phyloP scores from a whole-genome alignment of 2,329 filamentous ascomycete genomes.

The Grosmannia serpens region DNA sequence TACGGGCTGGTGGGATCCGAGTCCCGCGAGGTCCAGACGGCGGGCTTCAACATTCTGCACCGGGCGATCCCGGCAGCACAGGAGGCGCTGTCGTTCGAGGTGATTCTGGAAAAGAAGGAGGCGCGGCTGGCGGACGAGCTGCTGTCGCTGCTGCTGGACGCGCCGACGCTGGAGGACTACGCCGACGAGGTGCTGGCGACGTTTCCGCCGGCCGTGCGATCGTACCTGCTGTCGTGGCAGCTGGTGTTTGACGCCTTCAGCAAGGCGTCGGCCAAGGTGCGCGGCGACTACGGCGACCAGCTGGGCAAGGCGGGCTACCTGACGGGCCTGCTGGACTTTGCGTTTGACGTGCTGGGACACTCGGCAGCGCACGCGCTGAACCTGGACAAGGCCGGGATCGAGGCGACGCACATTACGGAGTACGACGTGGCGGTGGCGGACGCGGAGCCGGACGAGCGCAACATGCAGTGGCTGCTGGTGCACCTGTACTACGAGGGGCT shows the following conservation, averaged over 20 bases:
- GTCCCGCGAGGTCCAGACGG: conserved; percentile 63
- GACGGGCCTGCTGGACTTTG: conserved; percentile 60
- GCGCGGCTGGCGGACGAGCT: conserved; percentile 74
- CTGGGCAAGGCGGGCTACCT: conserved; percentile 66
- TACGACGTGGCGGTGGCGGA: conserved; percentile 43
- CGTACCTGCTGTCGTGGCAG: conserved; percentile 82
- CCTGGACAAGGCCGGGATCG: conserved; percentile 56
- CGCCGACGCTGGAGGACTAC: conserved; percentile 59
- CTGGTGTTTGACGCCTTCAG: conserved; percentile 79
- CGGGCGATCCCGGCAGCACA: conserved; percentile 67
- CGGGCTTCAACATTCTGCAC: conserved; percentile 71
- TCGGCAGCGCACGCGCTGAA: conserved; percentile 62
- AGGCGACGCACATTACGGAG: conserved; percentile 38
- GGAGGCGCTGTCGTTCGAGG: conserved; percentile 71
- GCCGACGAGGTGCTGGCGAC: conserved; percentile 52
- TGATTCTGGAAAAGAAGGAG: conserved; percentile 53
- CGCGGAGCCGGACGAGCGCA: conserved; percentile 53
- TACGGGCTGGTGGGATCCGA: conserved; percentile 68
- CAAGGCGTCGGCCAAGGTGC: conserved; percentile 69
- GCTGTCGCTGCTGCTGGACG: conserved; percentile 68
- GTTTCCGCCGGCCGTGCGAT: conserved; percentile 59
- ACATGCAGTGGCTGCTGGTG: conserved; percentile 71
- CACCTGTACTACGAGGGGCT: conserved; percentile 79
- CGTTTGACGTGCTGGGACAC: conserved; percentile 76
- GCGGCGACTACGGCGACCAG: conserved; percentile 66